Percentiles rank a stretch among this genome's conserved stretches.
Evolutionary conservation across 495 filamentous ascomycete species (phyloP).

Genomic region (Cercophora newfieldiana): DNA sequence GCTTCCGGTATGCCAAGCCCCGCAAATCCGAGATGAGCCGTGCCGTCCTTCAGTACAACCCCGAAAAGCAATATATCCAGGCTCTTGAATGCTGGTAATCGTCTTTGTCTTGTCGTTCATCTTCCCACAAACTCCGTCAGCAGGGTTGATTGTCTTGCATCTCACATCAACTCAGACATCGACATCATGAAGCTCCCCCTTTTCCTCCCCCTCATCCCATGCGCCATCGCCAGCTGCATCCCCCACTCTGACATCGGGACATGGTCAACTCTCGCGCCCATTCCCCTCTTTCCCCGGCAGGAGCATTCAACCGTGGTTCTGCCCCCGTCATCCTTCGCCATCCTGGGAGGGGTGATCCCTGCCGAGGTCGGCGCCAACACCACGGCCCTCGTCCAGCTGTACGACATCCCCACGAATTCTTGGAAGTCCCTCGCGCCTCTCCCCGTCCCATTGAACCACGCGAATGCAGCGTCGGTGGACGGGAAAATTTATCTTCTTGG

Average conservation of each 20-base stretch:
- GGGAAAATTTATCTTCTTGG: constrained; percentile 68
- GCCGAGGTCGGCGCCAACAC: constrained; percentile 28
- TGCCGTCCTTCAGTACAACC: background rate
- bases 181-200: constrained; percentile 15
- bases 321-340: constrained; percentile 52
- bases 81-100: no score
- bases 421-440: constrained; percentile 58
- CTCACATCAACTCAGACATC: background rate
- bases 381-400: constrained; percentile 77
- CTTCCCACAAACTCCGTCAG: background rate
- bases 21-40: background rate
- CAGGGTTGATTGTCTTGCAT: background rate
- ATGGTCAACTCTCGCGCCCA: constrained; percentile 68
- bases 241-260: constrained; percentile 24
- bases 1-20: background rate
- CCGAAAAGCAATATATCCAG: background rate
- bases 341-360: constrained; percentile 26
- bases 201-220: constrained; percentile 4
- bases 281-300: constrained; percentile 78
- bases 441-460: constrained; percentile 59
- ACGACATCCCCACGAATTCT: constrained; percentile 64
- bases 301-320: constrained; percentile 63
- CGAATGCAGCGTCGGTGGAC: constrained; percentile 47
- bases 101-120: background rate
- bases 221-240: background rate